Percentiles rank a stretch among this genome's conserved stretches.
Conservation (phyloP, 2,329 filamentous ascomycete species). For the Neofusicoccum cordaticola region DNA sequence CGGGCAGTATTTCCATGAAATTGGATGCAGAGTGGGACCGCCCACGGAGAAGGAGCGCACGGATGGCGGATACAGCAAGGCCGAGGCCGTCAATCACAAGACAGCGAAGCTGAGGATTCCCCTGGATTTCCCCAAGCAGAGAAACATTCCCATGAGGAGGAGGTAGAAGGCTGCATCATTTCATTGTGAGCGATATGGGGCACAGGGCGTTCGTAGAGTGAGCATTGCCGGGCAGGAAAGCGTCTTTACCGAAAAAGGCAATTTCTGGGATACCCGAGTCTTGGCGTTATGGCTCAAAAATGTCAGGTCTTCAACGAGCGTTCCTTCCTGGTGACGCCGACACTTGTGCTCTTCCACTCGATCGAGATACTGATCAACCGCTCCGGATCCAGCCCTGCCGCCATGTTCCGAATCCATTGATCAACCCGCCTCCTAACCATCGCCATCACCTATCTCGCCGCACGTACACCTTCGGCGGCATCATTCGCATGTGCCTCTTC, state of each 20-base stretch:
- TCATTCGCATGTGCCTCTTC: neutral
- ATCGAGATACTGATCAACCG: neutral
- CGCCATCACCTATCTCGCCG: neutral
- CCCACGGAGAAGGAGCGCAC: conserved; percentile 48
- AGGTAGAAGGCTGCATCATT: neutral
- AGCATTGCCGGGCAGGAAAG: neutral
- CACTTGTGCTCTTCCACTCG: neutral
- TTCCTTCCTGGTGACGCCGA: neutral
- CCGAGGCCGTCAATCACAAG: conserved; percentile 57
- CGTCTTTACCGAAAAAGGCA: conserved; percentile 7
- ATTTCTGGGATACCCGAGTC: conserved; percentile 2
- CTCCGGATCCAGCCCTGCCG: neutral
- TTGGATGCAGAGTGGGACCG: conserved; percentile 62
- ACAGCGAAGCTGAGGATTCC: conserved; percentile 74
- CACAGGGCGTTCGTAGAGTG: neutral
- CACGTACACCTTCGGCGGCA: neutral
- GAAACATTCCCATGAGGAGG: conserved; percentile 35
- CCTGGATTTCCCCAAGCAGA: conserved; percentile 72
- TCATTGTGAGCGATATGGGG: neutral
- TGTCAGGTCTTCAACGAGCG: neutral
- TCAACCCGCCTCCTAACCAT: neutral
- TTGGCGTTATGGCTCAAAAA: neutral
- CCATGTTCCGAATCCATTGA: neutral
- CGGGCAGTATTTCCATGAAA: conserved; percentile 69
- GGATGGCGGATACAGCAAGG: conserved; percentile 59